phyloP scores from a whole-genome alignment of 2,329 filamentous ascomycete genomes.

The Sarocladium brachiariae region DNA sequence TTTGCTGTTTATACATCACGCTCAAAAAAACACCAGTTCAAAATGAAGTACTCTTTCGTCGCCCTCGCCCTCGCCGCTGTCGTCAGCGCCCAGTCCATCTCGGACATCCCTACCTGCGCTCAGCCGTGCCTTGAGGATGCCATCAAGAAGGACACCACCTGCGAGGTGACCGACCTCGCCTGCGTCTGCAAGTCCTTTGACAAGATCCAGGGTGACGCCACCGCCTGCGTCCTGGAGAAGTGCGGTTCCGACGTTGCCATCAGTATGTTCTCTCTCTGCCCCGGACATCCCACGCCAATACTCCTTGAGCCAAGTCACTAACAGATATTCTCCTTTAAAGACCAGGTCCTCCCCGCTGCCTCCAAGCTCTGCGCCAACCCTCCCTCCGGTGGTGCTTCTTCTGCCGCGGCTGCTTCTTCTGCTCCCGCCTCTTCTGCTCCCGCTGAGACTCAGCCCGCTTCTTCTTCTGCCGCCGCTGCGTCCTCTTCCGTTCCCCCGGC shows the following conservation, averaged over 20 bases:
- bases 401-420: conserved; percentile 13
- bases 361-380: conserved; percentile 25
- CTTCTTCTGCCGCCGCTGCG: conserved; percentile 13
- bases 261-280: conserved; percentile 23
- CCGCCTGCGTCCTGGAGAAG: conserved; percentile 26
- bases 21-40: conserved; percentile 17
- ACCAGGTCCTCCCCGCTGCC: conserved; percentile 31
- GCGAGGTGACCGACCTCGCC: conserved; percentile 24
- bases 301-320: conserved; percentile 8
- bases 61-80: conserved; percentile 27
- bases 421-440: conserved; percentile 12
- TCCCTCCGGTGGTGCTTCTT: conserved; percentile 6
- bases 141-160: conserved; percentile 24
- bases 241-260: conserved; percentile 31
- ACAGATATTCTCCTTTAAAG: conserved; percentile 18
- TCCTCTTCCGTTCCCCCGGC: conserved; percentile 9
- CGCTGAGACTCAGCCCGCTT: conserved; percentile 12
- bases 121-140: conserved; percentile 28
- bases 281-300: neutral
- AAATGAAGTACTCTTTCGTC: conserved; percentile 32
- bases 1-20: conserved; percentile 10
- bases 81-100: conserved; percentile 26
- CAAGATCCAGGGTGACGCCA: conserved; percentile 24
- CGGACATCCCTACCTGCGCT: conserved; percentile 32
- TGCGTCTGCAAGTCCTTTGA: conserved; percentile 30